Evolutionary conservation across 2,329 filamentous ascomycete genomes (phyloP).

Genomic region (Trichoderma oligosporum): DNA sequence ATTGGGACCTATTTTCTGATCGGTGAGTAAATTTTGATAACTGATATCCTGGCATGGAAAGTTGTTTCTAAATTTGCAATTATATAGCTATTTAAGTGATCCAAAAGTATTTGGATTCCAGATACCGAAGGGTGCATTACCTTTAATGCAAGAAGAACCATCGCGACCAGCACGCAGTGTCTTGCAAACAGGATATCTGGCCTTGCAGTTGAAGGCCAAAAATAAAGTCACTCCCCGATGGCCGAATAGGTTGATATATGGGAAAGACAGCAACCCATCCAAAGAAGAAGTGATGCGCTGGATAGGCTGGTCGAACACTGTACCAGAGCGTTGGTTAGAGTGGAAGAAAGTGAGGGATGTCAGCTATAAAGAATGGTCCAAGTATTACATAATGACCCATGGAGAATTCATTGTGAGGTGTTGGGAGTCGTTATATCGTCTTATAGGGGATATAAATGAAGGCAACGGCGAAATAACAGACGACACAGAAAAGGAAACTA

Average conservation of each 20-base stretch:
- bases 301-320: slow-evolving; percentile 25
- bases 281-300: slow-evolving; percentile 24
- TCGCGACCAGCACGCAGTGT: slow-evolving; percentile 2
- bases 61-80: neutral
- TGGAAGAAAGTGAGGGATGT: slow-evolving; percentile 26
- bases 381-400: neutral
- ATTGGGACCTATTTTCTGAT: slow-evolving; percentile 27
- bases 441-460: neutral
- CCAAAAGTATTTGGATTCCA: neutral
- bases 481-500: neutral
- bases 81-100: neutral
- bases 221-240: slow-evolving; percentile 26
- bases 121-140: neutral
- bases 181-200: slow-evolving; percentile 21
- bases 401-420: neutral
- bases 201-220: slow-evolving; percentile 21
- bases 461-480: neutral
- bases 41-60: neutral
- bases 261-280: slow-evolving; percentile 13
- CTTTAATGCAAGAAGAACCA: neutral
- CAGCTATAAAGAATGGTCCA: neutral
- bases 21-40: slow-evolving; percentile 12
- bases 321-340: slow-evolving; percentile 28
- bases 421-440: neutral
- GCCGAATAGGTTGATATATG: slow-evolving; percentile 25